Base-by-base conservation (phyloP, 169 alveolate species). In the Eimeria maxima region DNA sequence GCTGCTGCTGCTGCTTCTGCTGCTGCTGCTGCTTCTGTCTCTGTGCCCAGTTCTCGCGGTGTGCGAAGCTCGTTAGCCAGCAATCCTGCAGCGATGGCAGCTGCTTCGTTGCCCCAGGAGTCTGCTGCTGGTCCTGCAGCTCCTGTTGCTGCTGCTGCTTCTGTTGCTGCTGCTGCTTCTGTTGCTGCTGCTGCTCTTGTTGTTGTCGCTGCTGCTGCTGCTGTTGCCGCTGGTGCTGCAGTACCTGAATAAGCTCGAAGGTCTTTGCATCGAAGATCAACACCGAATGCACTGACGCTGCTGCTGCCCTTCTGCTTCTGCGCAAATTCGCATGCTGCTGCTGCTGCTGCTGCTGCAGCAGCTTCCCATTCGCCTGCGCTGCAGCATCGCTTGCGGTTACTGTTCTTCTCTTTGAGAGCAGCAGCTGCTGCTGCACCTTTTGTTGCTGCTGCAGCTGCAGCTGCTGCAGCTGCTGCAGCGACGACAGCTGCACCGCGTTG, bases 61-160 rank as follows among this genome's bases (percentile, higher is more conserved):
- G 22, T 13, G 92, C 76, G 57, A 57, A 57, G 60, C 42, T 3
- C 10, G 80, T 57, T 42, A 84, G 92, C 92, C 92, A 84, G 92
- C 92, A 84, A 5, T 84, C 78, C 76, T 84, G 92, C 73, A 84
- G 92, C 53, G 92, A 57, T 33, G 65, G 73, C 80, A 38, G 55
- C 76, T 83, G 44, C 78, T 84, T 44, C 53, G 53, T 44, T 50
- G 33, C 76, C 4, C 76, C 76, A 33, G 1, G 53, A 27, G 22
- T 27, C 63, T 53, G 57, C 92, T 84, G 78, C 78, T 84, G 90
- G 69, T 45, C 42, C 89, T 80, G 67, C 65, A 47, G 89, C 89
- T 80, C 69, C 38, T 50, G 67, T 33, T 47, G 27, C 69, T 47
- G 89, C 69, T 80, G 90, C 90, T 50, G 24, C 71, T 80, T 50